Conservation (phyloP, 768 basidiomycete species). For the Lactarius vividus region DNA sequence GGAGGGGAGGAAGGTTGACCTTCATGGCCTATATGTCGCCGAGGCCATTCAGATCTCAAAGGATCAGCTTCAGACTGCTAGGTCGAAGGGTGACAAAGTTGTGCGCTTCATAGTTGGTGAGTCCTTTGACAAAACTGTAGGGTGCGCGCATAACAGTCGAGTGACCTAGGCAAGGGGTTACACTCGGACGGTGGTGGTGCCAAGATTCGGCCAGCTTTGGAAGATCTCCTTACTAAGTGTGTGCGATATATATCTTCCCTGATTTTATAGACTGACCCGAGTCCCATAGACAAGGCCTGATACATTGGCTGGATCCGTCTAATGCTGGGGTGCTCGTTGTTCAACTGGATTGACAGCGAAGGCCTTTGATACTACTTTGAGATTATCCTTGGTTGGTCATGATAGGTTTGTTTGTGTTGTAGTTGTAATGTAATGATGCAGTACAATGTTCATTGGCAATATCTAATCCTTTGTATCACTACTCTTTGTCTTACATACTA, state of each 20-base stretch:
- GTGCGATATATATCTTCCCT: not conserved
- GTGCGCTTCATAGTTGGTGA: conserved; percentile 23
- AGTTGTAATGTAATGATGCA: not conserved
- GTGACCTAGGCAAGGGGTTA: conserved; percentile 2
- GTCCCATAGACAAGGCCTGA: not conserved
- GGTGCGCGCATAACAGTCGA: not conserved
- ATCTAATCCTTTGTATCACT: not conserved
- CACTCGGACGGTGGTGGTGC: conserved; percentile 5
- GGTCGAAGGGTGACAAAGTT: not conserved
- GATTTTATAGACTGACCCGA: not conserved
- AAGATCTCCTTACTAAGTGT: conserved; percentile 1
- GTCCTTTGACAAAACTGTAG: not conserved
- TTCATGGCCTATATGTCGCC: conserved; percentile 8
- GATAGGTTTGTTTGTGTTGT: not conserved
- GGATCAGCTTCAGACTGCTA: not conserved
- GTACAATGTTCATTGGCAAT: not conserved
- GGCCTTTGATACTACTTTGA: not conserved
- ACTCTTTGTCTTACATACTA: not conserved
- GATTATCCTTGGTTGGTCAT: not conserved
- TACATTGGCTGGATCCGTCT: conserved; percentile 1
- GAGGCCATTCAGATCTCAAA: conserved; percentile 7
- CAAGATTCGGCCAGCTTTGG: conserved; percentile 17
- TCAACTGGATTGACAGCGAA: not conserved
- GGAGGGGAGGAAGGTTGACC: not conserved
- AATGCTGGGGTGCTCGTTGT: conserved; percentile 21